Evolutionary conservation across 257 asterid species (phyloP).

Genomic region (Rauvolfia tetraphylla): DNA sequence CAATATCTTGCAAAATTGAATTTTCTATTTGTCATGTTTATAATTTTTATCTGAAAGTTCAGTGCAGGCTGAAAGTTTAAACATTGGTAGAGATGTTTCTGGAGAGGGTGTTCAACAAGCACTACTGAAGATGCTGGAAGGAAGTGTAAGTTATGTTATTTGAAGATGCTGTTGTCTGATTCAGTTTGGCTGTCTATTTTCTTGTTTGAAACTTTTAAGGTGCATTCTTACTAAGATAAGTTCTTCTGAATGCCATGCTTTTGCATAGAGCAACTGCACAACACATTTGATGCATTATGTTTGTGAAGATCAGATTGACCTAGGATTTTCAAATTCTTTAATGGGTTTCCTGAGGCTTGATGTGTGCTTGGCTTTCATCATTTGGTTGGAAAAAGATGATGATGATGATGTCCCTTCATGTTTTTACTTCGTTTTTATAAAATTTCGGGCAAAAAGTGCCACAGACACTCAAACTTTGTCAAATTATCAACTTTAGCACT

Average conservation of each 20-base stretch:
- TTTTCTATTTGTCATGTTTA: constrained; percentile 23
- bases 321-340: neutral
- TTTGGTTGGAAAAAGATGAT: neutral
- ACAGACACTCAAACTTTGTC: too few relatives aligned
- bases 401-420: neutral
- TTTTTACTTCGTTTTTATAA: neutral
- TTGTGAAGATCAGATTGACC: neutral
- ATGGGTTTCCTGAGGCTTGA: neutral
- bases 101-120: constrained; percentile 99
- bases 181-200: constrained; percentile 5
- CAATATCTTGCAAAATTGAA: constrained; percentile 9
- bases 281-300: neutral
- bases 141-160: constrained; percentile 61
- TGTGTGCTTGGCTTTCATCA: neutral
- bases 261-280: neutral
- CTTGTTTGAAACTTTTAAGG: constrained; percentile 11
- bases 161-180: neutral
- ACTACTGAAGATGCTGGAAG: constrained; percentile 91
- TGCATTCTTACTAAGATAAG: neutral
- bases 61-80: constrained; percentile 69
- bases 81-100: constrained; percentile 80
- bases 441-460: too few relatives aligned
- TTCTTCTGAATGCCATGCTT: neutral
- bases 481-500: too few relatives aligned
- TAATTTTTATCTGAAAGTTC: constrained; percentile 35